Evolutionary conservation across 768 basidiomycete genomes (phyloP), one percentile per base, ranked within the genome.

Genomic region (Naganishia kalamii): DNA sequence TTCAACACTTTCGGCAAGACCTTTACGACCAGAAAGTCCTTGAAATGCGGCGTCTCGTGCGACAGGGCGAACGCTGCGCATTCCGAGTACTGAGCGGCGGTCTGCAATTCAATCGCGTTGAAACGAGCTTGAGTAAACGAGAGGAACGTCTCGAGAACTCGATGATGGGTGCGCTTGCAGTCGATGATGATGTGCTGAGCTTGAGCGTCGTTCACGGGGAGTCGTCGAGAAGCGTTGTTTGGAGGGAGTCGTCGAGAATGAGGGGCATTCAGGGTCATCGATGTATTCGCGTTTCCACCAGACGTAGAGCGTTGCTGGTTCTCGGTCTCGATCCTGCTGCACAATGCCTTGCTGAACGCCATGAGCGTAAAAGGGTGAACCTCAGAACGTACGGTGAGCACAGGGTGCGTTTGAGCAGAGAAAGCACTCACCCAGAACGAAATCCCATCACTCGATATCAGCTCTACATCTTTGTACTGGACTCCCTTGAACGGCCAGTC

Each of bases 141-240:
- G n/a, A 57, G 35, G 19, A 57, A 57, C 33, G 37, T 33, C 8
- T 33, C 54, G 54, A 57, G 54, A 27, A 57, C 54, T 2, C 54
- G 54, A 27, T 57, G 54, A 57, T 57, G 54, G 25, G 54, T 40
- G 15, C 17, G 33, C 2, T 19, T 21, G 33, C 37, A n/a, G 19
- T 37, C 23, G 37, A 57, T 37, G 54, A 23, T 35, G 21, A 57
- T 57, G 37, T 5, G 48, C 29, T 37, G 4, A 12, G 1, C 23
- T 23, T 35, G 33, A n/a, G 2, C 23, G 33, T 25, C 54, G 54
- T 12, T 37, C 21, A 15, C 54, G 37, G 33, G 27, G 7, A 6
- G 27, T 13, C 48, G 48, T 27, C 12, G 48, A 49, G 48, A 49
- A 49, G 48, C 48, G 25, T 49, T 30, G 46, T 13, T 47, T 13